These are phyloP conservation scores for Mychonastes homosphaera DNA, from an alignment of 139 green algal genomes.

Conservation along the genomic window DNA sequence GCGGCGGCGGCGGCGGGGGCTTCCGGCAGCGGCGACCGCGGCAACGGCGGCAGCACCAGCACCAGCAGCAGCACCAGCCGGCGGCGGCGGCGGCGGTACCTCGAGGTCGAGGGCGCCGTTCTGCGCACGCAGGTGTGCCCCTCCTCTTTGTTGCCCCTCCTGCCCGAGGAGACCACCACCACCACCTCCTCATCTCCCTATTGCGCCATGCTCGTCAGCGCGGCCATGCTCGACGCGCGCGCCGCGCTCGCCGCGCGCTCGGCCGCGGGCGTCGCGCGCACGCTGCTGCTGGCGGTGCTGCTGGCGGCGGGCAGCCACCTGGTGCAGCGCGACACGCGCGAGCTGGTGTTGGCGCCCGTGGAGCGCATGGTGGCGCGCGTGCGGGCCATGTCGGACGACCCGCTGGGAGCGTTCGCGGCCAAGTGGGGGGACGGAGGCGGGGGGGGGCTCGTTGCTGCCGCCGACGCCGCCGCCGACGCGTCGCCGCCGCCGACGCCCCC, in stretches of 20 bases:
- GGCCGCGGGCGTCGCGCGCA: constrained; percentile 68
- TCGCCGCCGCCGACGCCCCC: no score
- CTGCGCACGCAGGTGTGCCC: background rate
- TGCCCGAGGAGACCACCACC: background rate
- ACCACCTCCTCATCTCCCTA: background rate
- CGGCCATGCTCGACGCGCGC: background rate
- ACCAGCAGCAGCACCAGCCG: background rate
- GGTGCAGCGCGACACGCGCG: constrained; percentile 69
- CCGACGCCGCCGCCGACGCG: no score
- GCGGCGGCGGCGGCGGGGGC: no score
- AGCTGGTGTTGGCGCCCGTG: constrained; percentile 78
- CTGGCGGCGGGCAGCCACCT: constrained; percentile 60
- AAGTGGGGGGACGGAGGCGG: no score
- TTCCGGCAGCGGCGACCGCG: background rate
- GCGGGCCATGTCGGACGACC: constrained; percentile 46
- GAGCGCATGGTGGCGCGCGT: constrained; percentile 80
- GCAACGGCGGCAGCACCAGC: background rate
- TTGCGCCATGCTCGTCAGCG: background rate
- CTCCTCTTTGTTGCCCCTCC: background rate
- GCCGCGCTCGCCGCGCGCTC: constrained; percentile 29
- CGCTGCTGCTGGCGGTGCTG: constrained; percentile 77
- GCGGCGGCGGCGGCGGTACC: constrained; percentile 4
- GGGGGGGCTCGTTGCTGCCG: no score
- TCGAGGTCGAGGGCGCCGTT: constrained; percentile 4
- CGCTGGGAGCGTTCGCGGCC: no score